Conservation (phyloP, 371 early-diverging fungal species). For the Phascolomyces articulosus region DNA sequence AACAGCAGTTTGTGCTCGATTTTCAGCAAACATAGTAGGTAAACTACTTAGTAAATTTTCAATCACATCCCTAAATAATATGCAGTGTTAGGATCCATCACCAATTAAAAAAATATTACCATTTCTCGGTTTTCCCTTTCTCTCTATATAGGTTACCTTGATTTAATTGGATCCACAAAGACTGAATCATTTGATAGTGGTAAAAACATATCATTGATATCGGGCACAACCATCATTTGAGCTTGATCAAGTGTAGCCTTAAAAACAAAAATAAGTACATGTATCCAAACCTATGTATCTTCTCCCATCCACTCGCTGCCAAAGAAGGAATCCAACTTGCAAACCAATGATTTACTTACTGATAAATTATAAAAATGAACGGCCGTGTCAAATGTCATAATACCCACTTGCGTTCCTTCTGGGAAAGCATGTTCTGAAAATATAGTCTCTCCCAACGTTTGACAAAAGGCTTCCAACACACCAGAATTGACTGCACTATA, state of each 20-base stretch:
- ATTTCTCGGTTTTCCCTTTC: background rate
- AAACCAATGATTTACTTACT: too few relatives aligned
- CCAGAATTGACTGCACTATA: conserved; percentile 84
- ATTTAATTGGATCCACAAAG: conserved; percentile 82
- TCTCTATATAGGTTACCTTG: conserved; percentile 37
- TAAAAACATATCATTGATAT: conserved; percentile 90
- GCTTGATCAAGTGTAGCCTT: conserved; percentile 78
- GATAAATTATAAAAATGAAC: conserved; percentile 95
- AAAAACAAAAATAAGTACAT: too few relatives aligned
- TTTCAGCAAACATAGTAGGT: conserved; percentile 82
- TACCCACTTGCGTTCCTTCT: conserved; percentile 72
- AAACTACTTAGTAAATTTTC: conserved; percentile 81
- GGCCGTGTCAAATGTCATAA: conserved; percentile 90
- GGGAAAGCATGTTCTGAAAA: conserved; percentile 63
- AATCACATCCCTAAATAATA: conserved; percentile 58
- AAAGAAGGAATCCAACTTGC: too few relatives aligned
- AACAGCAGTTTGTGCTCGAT: conserved; percentile 70
- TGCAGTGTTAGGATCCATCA: too few relatives aligned
- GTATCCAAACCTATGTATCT: too few relatives aligned
- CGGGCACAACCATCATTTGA: conserved; percentile 95
- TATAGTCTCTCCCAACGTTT: conserved; percentile 67
- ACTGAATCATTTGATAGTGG: conserved; percentile 83
- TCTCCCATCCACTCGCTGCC: too few relatives aligned
- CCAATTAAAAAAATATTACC: background rate
- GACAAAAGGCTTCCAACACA: conserved; percentile 68